These are phyloP conservation scores for Eucalyptus virginea DNA, from an alignment of 345 rosid genomes.

Conservation along the genomic window DNA sequence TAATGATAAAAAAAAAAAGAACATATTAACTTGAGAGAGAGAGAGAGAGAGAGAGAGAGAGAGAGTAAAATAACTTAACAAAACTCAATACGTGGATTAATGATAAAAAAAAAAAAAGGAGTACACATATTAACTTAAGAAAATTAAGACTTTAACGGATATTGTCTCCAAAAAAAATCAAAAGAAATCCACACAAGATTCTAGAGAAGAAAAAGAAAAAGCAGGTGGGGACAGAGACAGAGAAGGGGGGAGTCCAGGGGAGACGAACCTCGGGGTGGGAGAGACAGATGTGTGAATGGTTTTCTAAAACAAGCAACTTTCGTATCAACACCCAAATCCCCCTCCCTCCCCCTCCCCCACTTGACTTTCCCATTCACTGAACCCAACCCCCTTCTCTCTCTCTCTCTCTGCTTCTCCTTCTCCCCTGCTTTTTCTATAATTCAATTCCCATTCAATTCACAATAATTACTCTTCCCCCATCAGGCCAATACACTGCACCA, in stretches of 20 bases:
- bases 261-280: constrained; percentile 19
- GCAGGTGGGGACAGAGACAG: neutral
- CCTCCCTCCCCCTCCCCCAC: neutral
- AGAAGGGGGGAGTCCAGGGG: constrained; percentile 11
- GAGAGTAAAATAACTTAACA: no score
- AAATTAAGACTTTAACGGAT: neutral
- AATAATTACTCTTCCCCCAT: neutral
- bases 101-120: no score
- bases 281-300: neutral
- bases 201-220: neutral
- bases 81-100: neutral
- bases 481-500: neutral
- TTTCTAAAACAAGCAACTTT: constrained; percentile 9
- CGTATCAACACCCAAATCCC: neutral
- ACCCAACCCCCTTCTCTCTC: neutral
- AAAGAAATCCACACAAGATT: neutral
- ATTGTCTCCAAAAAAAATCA: neutral
- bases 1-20: no score
- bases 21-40: no score
- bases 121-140: neutral
- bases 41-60: no score
- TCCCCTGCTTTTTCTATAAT: neutral
- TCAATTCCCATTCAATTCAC: neutral
- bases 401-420: neutral
- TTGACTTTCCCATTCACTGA: constrained; percentile 4